Percentiles rank a stretch among this genome's conserved stretches.
These are phyloP conservation scores for Priceomyces medius DNA, from an alignment of 805 yeast genomes.

Conservation along the genomic window DNA sequence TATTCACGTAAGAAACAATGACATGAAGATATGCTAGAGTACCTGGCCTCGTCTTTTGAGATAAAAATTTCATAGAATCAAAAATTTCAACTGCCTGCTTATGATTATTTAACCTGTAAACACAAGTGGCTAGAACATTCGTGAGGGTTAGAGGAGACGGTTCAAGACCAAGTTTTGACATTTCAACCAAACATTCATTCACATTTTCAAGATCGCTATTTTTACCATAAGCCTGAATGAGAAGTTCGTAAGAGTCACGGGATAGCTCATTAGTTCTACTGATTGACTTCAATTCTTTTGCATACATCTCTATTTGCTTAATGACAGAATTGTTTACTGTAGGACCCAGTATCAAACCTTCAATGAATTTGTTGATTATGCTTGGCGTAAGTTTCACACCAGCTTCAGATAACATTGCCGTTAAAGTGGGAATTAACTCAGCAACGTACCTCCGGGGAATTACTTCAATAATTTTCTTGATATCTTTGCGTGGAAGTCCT, in stretches of 20 bases:
- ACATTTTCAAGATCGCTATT: slow-evolving; percentile 35
- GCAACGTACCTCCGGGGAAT: slow-evolving; percentile 43
- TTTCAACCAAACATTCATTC: slow-evolving; percentile 34
- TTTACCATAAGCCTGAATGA: slow-evolving; percentile 49
- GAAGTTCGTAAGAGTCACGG: slow-evolving; percentile 41
- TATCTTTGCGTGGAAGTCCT: slow-evolving; percentile 31
- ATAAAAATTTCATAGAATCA: slow-evolving; percentile 80
- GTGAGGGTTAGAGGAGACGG: slow-evolving; percentile 52
- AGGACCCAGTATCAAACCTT: slow-evolving; percentile 28
- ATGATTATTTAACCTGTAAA: slow-evolving; percentile 47
- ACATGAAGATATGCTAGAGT: slow-evolving; percentile 66
- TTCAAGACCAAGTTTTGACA: slow-evolving; percentile 35
- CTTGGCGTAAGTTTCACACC: slow-evolving; percentile 26
- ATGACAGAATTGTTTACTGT: slow-evolving; percentile 20
- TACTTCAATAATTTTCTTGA: slow-evolving; percentile 31
- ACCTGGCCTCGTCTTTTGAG: slow-evolving; percentile 66
- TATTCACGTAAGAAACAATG: slow-evolving; percentile 62
- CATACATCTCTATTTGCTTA: slow-evolving; percentile 30
- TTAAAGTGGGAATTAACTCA: slow-evolving; percentile 32
- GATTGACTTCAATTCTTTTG: slow-evolving; percentile 21
- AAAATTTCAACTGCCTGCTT: slow-evolving; percentile 70
- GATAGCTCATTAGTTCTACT: slow-evolving; percentile 27
- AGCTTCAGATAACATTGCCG: slow-evolving; percentile 37
- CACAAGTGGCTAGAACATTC: slow-evolving; percentile 60
- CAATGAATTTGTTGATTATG: slow-evolving; percentile 38